Evolutionary conservation across 345 rosid species (phyloP).

Genomic region (Hypericum androsaemum): DNA sequence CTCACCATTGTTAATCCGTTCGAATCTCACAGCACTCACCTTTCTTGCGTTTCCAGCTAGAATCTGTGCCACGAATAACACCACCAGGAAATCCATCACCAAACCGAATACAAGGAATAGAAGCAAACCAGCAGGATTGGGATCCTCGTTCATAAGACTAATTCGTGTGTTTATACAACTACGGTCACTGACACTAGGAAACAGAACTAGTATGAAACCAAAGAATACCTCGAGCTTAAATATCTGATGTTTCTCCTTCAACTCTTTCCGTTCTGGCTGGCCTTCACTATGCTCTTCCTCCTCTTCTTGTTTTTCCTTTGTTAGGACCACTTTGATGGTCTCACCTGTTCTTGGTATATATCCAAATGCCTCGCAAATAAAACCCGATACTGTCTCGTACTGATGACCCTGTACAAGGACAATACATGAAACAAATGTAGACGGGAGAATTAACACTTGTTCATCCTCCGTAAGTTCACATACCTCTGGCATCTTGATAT

Average conservation of each 20-base stretch:
- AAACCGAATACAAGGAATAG: neutral
- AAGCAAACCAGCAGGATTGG: neutral
- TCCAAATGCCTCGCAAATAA: conserved; percentile 93
- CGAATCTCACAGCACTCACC: conserved; percentile 86
- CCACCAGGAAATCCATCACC: conserved; percentile 3
- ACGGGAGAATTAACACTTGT: neutral
- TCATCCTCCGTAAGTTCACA: conserved; percentile 4
- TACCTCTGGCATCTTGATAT: conserved; percentile 97
- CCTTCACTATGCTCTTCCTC: conserved; percentile 45
- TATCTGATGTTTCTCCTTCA: conserved; percentile 56
- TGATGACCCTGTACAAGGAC: conserved; percentile 68
- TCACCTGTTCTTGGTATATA: conserved; percentile 97
- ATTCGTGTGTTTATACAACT: too few relatives aligned
- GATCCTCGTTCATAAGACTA: neutral
- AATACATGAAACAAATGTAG: neutral
- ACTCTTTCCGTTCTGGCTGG: conserved; percentile 57
- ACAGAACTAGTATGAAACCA: conserved; percentile 1
- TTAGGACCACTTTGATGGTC: conserved; percentile 62
- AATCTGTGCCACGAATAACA: conserved; percentile 40
- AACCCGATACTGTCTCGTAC: conserved; percentile 96
- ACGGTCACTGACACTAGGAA: neutral
- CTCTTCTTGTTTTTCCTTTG: conserved; percentile 72
- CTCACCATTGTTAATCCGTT: conserved; percentile 47
- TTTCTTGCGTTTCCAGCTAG: conserved; percentile 95
- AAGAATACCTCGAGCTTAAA: conserved; percentile 76